Conservation (phyloP, 2,329 filamentous ascomycete genomes). For the Fusarium drepaniforme region DNA sequence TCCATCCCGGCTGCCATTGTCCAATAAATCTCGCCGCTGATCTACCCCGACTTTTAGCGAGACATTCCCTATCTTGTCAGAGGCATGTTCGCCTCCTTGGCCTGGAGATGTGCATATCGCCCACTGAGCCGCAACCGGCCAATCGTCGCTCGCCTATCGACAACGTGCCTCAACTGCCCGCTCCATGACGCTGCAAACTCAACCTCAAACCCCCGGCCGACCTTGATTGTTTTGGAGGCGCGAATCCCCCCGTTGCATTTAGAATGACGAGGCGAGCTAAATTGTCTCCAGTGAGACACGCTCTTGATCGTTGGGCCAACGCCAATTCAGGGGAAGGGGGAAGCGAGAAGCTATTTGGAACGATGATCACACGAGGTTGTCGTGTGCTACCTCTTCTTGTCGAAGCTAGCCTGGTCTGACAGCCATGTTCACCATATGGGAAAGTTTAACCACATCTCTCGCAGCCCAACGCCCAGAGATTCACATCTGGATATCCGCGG, state of each 20-base stretch:
- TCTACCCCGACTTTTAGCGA: conserved; percentile 44
- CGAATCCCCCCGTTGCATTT: conserved; percentile 10
- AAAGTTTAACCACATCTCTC: conserved; percentile 17
- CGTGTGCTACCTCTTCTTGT: conserved; percentile 27
- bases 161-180: conserved; percentile 42
- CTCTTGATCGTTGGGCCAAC: conserved; percentile 15
- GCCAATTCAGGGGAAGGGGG: conserved; percentile 32
- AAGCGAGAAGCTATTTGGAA: conserved; percentile 20
- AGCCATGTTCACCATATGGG: background rate
- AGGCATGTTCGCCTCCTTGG: conserved; percentile 23
- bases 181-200: conserved; percentile 30
- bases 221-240: background rate
- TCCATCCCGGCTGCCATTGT: conserved; percentile 26
- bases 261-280: conserved; percentile 8
- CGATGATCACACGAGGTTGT: conserved; percentile 23
- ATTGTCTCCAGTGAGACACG: conserved; percentile 27
- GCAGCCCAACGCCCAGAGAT: conserved; percentile 3
- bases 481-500: conserved; percentile 8
- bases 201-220: conserved; percentile 20
- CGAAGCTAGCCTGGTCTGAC: conserved; percentile 7
- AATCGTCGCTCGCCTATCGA: conserved; percentile 34
- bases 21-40: conserved; percentile 28
- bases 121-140: conserved; percentile 25
- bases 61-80: conserved; percentile 33
- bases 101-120: conserved; percentile 33